These are phyloP conservation scores for Lithohypha guttulata DNA, from an alignment of 2,329 filamentous ascomycete species.

Conservation along the genomic window DNA sequence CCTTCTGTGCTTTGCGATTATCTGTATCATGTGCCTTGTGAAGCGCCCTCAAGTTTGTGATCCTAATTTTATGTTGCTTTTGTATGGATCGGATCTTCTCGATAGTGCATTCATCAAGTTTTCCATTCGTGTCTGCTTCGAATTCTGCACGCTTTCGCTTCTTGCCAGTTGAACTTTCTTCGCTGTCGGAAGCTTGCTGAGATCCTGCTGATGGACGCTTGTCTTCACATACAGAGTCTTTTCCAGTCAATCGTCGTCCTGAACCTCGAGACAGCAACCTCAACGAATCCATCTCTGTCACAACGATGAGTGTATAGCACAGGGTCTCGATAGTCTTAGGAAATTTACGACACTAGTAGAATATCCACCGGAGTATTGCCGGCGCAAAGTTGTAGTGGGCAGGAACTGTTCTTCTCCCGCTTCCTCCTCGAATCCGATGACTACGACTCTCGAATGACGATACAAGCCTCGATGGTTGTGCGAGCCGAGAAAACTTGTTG, in stretches of 20 bases:
- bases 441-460: too few relatives aligned
- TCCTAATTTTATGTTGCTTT: constrained; percentile 72
- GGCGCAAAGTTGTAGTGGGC: not conserved
- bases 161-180: constrained; percentile 15
- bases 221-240: not conserved
- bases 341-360: constrained; percentile 7
- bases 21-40: constrained; percentile 23
- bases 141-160: constrained; percentile 5
- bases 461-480: too few relatives aligned
- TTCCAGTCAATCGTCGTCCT: constrained; percentile 27
- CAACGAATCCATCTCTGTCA: constrained; percentile 40
- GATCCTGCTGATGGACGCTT: constrained; percentile 23
- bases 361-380: constrained; percentile 1
- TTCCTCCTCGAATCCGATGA: too few relatives aligned
- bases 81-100: constrained; percentile 61
- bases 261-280: constrained; percentile 36
- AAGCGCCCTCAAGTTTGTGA: constrained; percentile 58
- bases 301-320: too few relatives aligned
- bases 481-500: too few relatives aligned
- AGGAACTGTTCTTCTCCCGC: too few relatives aligned
- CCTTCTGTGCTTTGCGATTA: constrained; percentile 40
- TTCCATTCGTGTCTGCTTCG: not conserved
- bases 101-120: not conserved
- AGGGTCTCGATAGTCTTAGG: not conserved
- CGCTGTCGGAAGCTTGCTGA: constrained; percentile 25